Evolutionary conservation across 116 monocot genomes (phyloP).

Genomic region (Iris pallida): DNA sequence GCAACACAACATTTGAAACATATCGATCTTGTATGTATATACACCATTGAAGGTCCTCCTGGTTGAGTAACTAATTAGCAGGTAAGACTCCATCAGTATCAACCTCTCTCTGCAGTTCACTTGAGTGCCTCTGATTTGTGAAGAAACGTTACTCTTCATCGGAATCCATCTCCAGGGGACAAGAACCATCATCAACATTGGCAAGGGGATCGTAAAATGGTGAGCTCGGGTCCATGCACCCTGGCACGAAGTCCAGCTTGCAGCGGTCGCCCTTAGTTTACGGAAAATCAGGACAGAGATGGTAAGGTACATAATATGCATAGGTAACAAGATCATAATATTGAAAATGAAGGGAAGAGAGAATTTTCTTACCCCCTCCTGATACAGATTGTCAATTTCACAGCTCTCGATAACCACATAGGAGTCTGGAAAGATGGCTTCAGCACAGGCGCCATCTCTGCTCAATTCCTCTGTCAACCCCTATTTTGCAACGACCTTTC

Average conservation of each 20-base stretch:
- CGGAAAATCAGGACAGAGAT: background rate
- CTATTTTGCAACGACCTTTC: slow-evolving; percentile 22
- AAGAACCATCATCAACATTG: slow-evolving; percentile 81
- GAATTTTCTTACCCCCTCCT: slow-evolving; percentile 54
- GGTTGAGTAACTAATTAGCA: too few species aligned
- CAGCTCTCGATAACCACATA: slow-evolving; percentile 60
- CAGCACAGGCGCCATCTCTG: slow-evolving; percentile 69
- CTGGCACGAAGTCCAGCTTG: slow-evolving; percentile 63
- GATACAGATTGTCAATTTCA: slow-evolving; percentile 54
- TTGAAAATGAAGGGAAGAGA: background rate
- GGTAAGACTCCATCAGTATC: too few species aligned
- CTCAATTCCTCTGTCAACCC: slow-evolving; percentile 72
- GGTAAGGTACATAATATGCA: background rate
- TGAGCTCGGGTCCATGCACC: slow-evolving; percentile 76
- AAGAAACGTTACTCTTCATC: too few species aligned
- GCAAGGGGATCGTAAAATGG: slow-evolving; percentile 66
- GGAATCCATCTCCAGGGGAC: slow-evolving; percentile 31
- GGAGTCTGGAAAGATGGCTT: slow-evolving; percentile 80
- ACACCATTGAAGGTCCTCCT: too few species aligned
- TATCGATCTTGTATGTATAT: too few species aligned
- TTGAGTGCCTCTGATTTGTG: too few species aligned
- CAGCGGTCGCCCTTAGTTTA: slow-evolving; percentile 59
- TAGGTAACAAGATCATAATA: background rate
- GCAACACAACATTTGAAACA: too few species aligned
- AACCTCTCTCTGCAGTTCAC: too few species aligned